Evolutionary conservation across 176 grass and related monocot species (phyloP).

Genomic region (Urochloa ruziziensis): DNA sequence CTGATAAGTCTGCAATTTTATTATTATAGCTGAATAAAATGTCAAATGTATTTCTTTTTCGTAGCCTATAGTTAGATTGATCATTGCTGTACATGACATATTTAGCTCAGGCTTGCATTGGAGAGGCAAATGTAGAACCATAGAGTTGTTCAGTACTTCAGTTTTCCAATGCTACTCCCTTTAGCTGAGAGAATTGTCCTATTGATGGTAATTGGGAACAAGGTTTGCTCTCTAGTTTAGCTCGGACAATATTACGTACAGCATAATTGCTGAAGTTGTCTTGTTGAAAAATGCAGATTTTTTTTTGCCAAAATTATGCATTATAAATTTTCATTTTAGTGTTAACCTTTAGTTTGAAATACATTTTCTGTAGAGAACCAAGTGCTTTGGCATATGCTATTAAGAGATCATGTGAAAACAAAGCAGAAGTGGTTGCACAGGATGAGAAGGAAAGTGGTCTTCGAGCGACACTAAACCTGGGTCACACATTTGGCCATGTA

Average conservation of each 20-base stretch:
- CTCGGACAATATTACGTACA: neutral
- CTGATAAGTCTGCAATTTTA: neutral
- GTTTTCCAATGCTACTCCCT: slow-evolving; percentile 5
- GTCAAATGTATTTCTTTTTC: neutral
- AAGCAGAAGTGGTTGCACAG: slow-evolving; percentile 92
- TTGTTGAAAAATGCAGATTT: neutral
- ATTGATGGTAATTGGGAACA: neutral
- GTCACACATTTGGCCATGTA: slow-evolving; percentile 99
- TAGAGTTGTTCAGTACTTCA: neutral
- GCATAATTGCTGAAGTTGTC: neutral
- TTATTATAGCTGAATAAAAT: neutral
- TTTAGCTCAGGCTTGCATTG: neutral
- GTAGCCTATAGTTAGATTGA: neutral
- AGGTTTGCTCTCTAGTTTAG: neutral
- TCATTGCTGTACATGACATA: neutral
- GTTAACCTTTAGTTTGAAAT: slow-evolving; percentile 15
- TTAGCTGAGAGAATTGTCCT: neutral
- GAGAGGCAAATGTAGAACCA: neutral
- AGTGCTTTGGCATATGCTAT: slow-evolving; percentile 82
- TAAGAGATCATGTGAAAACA: slow-evolving; percentile 97
- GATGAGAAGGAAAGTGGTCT: slow-evolving; percentile 97
- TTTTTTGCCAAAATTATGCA: neutral
- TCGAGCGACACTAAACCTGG: slow-evolving; percentile 90
- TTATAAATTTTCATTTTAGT: neutral
- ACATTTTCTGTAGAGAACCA: slow-evolving; percentile 64